phyloP scores from a whole-genome alignment of 148 eudicot species.

The Arbutus unedo region DNA sequence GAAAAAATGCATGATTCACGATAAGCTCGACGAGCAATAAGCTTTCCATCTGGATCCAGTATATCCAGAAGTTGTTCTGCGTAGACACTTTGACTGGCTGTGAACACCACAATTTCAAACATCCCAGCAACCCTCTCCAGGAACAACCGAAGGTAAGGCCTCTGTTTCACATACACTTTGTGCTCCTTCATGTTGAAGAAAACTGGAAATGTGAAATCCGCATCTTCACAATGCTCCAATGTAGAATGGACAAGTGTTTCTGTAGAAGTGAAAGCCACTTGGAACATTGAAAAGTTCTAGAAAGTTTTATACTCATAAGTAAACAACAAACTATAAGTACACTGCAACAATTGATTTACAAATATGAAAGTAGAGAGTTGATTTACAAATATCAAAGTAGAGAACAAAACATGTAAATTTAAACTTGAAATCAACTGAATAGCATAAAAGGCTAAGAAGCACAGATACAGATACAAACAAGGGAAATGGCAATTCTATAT shows the following conservation, averaged over 20 bases:
- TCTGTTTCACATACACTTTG: constrained; percentile 74
- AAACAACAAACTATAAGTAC: not conserved
- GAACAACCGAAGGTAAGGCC: constrained; percentile 80
- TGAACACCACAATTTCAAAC: constrained; percentile 88
- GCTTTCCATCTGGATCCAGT: constrained; percentile 78
- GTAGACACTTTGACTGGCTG: constrained; percentile 96
- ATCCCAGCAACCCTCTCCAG: constrained; percentile 80
- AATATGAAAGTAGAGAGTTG: not conserved
- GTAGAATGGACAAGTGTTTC: constrained; percentile 97
- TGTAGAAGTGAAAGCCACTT: constrained; percentile 29
- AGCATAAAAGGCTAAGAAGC: not conserved
- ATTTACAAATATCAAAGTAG: not conserved
- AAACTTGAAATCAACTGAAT: constrained; percentile 1
- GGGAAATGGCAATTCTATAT: not conserved
- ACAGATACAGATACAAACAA: not conserved
- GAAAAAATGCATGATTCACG: constrained; percentile 90
- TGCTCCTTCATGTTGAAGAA: constrained; percentile 80
- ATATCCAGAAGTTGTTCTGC: constrained; percentile 84
- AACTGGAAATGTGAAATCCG: constrained; percentile 82
- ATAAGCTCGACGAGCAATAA: constrained; percentile 75
- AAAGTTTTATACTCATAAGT: not conserved
- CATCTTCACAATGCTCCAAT: constrained; percentile 74
- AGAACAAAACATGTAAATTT: not conserved
- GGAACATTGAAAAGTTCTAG: not conserved
- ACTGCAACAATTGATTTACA: not conserved